phyloP scores from a whole-genome alignment of 2,329 filamentous ascomycete species.

The Cercospora sp. region DNA sequence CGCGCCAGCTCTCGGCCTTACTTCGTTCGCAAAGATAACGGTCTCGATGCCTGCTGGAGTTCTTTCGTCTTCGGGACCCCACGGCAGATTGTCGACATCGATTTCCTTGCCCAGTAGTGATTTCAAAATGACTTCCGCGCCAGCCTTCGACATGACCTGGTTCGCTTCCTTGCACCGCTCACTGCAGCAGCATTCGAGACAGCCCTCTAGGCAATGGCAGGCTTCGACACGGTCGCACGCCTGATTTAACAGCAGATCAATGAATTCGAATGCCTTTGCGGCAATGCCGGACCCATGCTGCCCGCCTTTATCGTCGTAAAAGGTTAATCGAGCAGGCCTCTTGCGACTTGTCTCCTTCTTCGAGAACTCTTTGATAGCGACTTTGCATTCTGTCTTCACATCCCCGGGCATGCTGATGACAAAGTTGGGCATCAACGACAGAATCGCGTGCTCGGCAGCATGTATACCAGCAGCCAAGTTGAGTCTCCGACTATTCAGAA shows the following conservation, averaged over 20 bases:
- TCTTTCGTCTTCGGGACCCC: constrained; percentile 72
- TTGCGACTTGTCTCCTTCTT: constrained; percentile 69
- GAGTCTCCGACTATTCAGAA: constrained; percentile 69
- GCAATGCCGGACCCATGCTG: constrained; percentile 80
- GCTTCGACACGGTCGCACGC: constrained; percentile 73
- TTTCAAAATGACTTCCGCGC: constrained; percentile 77
- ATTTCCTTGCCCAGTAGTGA: constrained; percentile 73
- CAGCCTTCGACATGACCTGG: constrained; percentile 90
- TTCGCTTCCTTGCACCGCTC: constrained; percentile 84
- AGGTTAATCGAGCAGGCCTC: constrained; percentile 81
- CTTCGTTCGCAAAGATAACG: constrained; percentile 69
- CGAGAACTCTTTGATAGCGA: constrained; percentile 81
- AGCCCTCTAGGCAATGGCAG: constrained; percentile 77
- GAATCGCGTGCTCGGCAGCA: constrained; percentile 87
- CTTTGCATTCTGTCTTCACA: constrained; percentile 92
- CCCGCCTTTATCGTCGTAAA: constrained; percentile 94
- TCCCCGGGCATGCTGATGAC: constrained; percentile 88
- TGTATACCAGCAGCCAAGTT: constrained; percentile 90
- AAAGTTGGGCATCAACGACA: constrained; percentile 85
- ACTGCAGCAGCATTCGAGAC: constrained; percentile 84
- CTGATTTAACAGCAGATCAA: constrained; percentile 73
- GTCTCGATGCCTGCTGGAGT: constrained; percentile 76
- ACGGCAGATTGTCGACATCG: constrained; percentile 79
- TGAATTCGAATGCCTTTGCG: constrained; percentile 89
- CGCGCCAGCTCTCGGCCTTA: constrained; percentile 51